Percentiles rank a stretch among this genome's conserved stretches.
phyloP scores from a whole-genome alignment of 192 early-diverging fungal species.

The Podila epigama region DNA sequence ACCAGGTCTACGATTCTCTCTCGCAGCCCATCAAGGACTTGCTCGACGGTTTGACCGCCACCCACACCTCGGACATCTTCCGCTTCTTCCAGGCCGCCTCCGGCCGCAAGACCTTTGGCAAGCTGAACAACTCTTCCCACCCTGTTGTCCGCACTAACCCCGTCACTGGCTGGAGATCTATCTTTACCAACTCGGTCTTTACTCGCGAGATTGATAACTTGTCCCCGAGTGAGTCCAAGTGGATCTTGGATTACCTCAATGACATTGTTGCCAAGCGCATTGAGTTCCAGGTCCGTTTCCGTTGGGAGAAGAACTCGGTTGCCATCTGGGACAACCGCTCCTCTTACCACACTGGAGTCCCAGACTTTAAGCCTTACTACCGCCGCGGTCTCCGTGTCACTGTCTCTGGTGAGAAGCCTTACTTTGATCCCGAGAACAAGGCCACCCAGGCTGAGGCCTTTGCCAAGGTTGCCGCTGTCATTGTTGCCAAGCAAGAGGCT shows the following conservation, averaged over 20 bases:
- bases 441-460: conserved; percentile 42
- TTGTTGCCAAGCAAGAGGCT: conserved; percentile 43
- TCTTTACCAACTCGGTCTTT: conserved; percentile 71
- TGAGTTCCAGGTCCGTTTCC: conserved; percentile 65
- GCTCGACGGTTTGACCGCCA: conserved; percentile 66
- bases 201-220: conserved; percentile 64
- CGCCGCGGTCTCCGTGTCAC: conserved; percentile 36
- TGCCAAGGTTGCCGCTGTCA: conserved; percentile 22
- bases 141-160: conserved; percentile 72
- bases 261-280: conserved; percentile 58
- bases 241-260: conserved; percentile 63
- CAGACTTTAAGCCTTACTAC: conserved; percentile 39
- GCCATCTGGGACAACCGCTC: conserved; percentile 76
- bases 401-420: conserved; percentile 42
- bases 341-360: conserved; percentile 57
- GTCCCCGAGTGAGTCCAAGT: conserved; percentile 59
- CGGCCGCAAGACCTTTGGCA: conserved; percentile 49
- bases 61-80: conserved; percentile 53
- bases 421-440: conserved; percentile 18
- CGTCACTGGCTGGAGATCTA: conserved; percentile 71
- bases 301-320: conserved; percentile 65
- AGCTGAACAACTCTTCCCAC: conserved; percentile 39
- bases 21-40: conserved; percentile 61
- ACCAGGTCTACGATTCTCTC: conserved; percentile 68
- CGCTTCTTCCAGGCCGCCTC: conserved; percentile 31